Evolutionary conservation across 2,329 filamentous ascomycete genomes (phyloP), one percentile per base, ranked within the genome.

Genomic region (Penicillium paneum): DNA sequence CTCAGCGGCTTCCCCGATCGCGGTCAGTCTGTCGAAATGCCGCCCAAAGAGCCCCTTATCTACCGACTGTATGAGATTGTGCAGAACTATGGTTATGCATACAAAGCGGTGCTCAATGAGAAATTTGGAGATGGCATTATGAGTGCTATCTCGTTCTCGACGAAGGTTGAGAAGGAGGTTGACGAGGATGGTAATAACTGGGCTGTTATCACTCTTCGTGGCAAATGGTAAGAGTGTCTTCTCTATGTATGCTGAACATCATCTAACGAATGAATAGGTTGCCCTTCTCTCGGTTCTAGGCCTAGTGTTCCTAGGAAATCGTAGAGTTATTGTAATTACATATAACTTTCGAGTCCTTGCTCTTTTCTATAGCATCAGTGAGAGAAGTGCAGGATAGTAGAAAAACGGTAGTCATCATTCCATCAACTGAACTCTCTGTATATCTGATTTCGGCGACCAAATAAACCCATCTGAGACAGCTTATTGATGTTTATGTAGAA

Each of bases 81-180:
- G 58, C 92, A 97, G 78, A 97, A 96, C 73, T 97, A 97, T 68
- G 93, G 93, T 1, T 95, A 96, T 72, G 90, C 92, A 0, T 97
- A 95, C 77, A 97, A 97, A 81, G 92, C 91, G 0, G 83, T 97
- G 5, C 72, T 97, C 73, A 97, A 97, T 64, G 93, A 97, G 82
- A 97, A 97, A 80, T 91, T 91, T 69, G 89, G 89, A 0, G 89
- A 92, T 70, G 93, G 93, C 1, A 97, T 97, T 69, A 97, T 97
- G 93, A 96, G 91, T 70, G 93, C 92, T 1, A 96, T 97, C 68
- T 85, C 86, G 15, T 97, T 96, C 73, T 89, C 85, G 49, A 96
- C 91, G 0, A 91, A 91, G 69, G 89, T 97, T 2, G 91, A 97
- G 72, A 96, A 95, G 82, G 93, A 97, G 82, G 86, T 87, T 1